A percentile compares a stretch with the other conserved stretches of the same genome.
Evolutionary conservation across 768 basidiomycete species (phyloP).

Genomic region (Psilocybe subaeruginosa): DNA sequence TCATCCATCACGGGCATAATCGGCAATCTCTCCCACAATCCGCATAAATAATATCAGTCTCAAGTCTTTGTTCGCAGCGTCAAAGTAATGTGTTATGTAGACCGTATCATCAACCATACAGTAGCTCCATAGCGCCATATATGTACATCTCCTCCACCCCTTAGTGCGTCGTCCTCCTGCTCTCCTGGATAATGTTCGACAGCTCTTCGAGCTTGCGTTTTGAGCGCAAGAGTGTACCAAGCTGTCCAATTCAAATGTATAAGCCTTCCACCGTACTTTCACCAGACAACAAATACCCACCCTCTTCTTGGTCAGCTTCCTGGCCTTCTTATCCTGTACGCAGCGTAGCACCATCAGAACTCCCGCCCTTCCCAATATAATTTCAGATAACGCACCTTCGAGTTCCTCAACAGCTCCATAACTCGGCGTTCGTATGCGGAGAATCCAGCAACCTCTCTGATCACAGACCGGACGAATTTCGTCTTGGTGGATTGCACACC

Average conservation of each 20-base stretch:
- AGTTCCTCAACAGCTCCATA: conserved; percentile 97
- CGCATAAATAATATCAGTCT: too few species aligned
- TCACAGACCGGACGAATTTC: conserved; percentile 89
- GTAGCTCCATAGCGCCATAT: conserved; percentile 2
- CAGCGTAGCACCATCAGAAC: background rate
- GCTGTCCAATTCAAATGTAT: conserved; percentile 43
- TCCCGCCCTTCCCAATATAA: background rate
- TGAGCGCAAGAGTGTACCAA: conserved; percentile 97
- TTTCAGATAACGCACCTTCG: conserved; percentile 64
- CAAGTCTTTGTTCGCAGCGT: background rate
- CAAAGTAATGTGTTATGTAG: background rate
- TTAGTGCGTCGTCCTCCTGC: conserved; percentile 70
- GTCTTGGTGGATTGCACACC: conserved; percentile 89
- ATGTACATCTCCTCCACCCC: conserved; percentile 10
- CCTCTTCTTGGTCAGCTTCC: conserved; percentile 99
- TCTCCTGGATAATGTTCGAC: conserved; percentile 88
- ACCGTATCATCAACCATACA: conserved; percentile 1
- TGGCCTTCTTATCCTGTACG: conserved; percentile 93
- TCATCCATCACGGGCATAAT: background rate
- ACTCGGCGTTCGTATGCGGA: conserved; percentile 97
- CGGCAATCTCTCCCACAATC: too few species aligned
- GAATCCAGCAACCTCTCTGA: conserved; percentile 98
- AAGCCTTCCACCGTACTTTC: conserved; percentile 1
- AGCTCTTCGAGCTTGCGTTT: conserved; percentile 99
- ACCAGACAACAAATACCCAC: conserved; percentile 49